Evolutionary conservation across 2,329 filamentous ascomycete species (phyloP), one percentile per base, ranked within the genome.

Genomic region (Ophioceras dolichostomum): DNA sequence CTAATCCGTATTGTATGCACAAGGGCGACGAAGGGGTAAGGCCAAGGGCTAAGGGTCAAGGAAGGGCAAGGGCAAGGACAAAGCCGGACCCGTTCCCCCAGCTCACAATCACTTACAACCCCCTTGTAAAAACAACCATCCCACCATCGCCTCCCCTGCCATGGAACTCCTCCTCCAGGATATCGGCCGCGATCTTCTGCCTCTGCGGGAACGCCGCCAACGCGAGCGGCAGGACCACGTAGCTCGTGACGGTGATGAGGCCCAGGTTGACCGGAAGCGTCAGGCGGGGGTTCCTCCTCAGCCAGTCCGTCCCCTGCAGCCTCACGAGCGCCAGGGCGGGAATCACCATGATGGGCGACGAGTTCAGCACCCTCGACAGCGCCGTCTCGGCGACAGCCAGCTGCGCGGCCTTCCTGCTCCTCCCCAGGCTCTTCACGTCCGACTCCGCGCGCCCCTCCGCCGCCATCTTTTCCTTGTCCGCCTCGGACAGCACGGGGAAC

Each of bases 341-440:
- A 32, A 98, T 68, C 12, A 94, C 87, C 91, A 98, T 98, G 63
- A 98, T 91, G 10, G 91, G 91, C 10, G 84, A 93, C 42, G 86
- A 83, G 60, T 96, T 98, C 50, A 96, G 69, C 41, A 96, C 88
- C 41, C 91, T 77, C 47, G 83, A 91, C 32, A 93, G 65, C 3
- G 91, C 91, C 34, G 91, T 98, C 67, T 98, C 89, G 42, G 79
- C 82, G 1, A 98, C 91, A 10, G 91, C 91, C 16, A 96, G 60
- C 20, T 79, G 83, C 10, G 91, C 91, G 2, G 91, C 91, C 55
- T 80, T 86, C 56, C 80, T 83, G 56, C 81, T 88, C 68, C 85
- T 89, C 46, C 91, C 91, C 26, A 98, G 65, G 41, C 79, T 83
- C 37, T 73, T 61, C 36, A 83, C 66, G 39, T 81, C 76, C 17